Base-by-base conservation (phyloP, 2,329 filamentous ascomycete species). In the Fusarium nematophilum region DNA sequence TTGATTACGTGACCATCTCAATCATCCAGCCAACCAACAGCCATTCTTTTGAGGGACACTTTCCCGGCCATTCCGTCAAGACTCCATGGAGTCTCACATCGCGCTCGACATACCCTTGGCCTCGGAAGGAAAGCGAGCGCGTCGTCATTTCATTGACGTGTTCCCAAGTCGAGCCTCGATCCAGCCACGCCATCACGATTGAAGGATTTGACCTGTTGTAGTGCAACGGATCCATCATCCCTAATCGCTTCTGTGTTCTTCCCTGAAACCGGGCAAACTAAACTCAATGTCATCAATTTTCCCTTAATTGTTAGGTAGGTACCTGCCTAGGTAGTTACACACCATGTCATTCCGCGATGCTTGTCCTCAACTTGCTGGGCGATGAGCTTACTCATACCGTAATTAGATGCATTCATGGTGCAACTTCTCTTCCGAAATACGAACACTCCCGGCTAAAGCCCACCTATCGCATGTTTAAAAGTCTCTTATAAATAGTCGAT, bases 61-160 rank as follows among this genome's bases (percentile, higher is more conserved):
- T 51, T 54, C n/a, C 38, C 23, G 47, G 30, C 26, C 42, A 46
- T 59, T 64, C 60, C 62, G 50, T 55, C 43, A 29, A 46, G 47
- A 31, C 42, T 38, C 39, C 39, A 33, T 5, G 30, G 13, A 9
- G 30, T 33, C 30, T 33, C 4, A 8, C 4, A n/a, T n/a, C n/a
- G 30, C 9, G n/a, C 30, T 33, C 30, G 13, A n/a, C 29, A 17
- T 6, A 17, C 34, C 17, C 18, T 17, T 37, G 15, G 34, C 21
- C 18, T 38, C 25, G 26, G 33, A 47, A 61, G 27, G 14, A 31
- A 36, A 31, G 26, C 17, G 37, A 33, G 39, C 38, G 52, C 42
- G 55, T 45, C 49, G 62, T 44, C 27, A 52, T 49, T 53, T n/a
- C n/a, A n/a, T n/a, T n/a, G 36, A 53, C 46, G 37, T 38, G 23